Evolutionary conservation across 2,329 filamentous ascomycete species (phyloP), one percentile per base, ranked within the genome.

Genomic region (Gyromitra esculenta): DNA sequence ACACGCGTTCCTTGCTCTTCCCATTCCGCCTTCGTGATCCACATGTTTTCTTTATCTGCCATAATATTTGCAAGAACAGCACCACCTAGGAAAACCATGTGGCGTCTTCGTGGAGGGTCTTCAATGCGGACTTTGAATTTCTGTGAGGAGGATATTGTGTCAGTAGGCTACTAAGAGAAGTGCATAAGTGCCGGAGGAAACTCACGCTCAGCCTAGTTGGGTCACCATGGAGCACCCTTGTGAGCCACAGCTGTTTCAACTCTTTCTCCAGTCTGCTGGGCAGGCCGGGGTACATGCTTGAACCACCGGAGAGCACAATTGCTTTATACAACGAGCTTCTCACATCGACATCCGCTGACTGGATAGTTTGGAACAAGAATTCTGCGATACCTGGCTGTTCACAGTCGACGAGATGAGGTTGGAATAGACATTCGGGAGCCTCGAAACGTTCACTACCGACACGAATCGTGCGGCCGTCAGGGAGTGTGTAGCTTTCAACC

Each of bases 41-140:
- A 99, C 96, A 98, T 98, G 84, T 91, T 92, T 84, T 97, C 93
- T 86, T 97, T 98, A 85, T 98, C 94, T 59, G 96, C 94, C 92
- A 99, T 98, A 84, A 99, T 96, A 84, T 98, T 98, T 81, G 96
- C 96, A 82, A 99, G 87, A 78, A 99, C 96, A 35, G 96, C 96
- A 81, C 96, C 96, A 75, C 96, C 96, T 72, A 99, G 86, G 88
- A 99, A 98, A n/a, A 99, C 96, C 94, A 99, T 98, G 87, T 99
- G 96, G 85, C 95, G 89, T 86, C 96, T 89, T 85, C 96, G 89
- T 43, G 96, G 96, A 66, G 96, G 96, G 84, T 99, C 96, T 84
- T 99, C 96, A 87, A 99, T 98, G 84, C 96, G 90, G 80, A 99
- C 95, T 89, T 98, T 99, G 89, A 99, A 99, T 90, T 98, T 99